Evolutionary conservation across 1,284 basidiomycete genomes (phyloP), one percentile per base, ranked within the genome.

Genomic region (Fomitiporia mediterranea): DNA sequence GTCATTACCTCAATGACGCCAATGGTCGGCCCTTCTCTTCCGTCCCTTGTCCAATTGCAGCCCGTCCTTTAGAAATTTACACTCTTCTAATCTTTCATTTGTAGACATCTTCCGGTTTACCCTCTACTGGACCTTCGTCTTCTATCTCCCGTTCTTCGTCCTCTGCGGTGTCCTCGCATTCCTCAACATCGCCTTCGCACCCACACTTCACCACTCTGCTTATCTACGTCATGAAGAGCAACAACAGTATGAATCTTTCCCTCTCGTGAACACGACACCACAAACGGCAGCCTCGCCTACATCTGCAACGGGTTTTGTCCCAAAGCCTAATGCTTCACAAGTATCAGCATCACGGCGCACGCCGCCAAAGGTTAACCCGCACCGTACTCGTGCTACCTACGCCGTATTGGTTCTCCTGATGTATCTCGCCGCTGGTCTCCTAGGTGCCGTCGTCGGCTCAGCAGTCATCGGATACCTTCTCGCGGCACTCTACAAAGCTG

Each of bases 101-200:
- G 11, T 61, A 92, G 91, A 89, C 58, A 74, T 93, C 54, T 94
- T 91, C 73, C 76, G 75, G 27, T 94, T 91, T 71, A 94, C 89
- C 7, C 74, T 94, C 30, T 93, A 86, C 68, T 94, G 91, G 91
- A 89, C 82, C 1, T 69, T 94, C 28, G 75, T 89, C 53, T 83
- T 93, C 63, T 81, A 91, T 67, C 78, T 78, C 1, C 86, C 86
- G 1, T 71, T 85, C 44, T 92, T 89, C 67, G 65, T 87, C 42
- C 54, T 86, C 42, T 85, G 84, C 60, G 88, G 88, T 0, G 58
- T 71, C 1, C 84, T 86, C 62, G 89, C 89, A 2, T 86, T 86
- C 68, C 70, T 84, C 66, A 89, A 90, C 62, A 71, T 87, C 52
- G 72, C 76, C 9, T 82, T 80, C 62, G 79, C 82, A 0, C 79